phyloP scores from a whole-genome alignment of 139 green algal genomes.

The Chlorella sp. region DNA sequence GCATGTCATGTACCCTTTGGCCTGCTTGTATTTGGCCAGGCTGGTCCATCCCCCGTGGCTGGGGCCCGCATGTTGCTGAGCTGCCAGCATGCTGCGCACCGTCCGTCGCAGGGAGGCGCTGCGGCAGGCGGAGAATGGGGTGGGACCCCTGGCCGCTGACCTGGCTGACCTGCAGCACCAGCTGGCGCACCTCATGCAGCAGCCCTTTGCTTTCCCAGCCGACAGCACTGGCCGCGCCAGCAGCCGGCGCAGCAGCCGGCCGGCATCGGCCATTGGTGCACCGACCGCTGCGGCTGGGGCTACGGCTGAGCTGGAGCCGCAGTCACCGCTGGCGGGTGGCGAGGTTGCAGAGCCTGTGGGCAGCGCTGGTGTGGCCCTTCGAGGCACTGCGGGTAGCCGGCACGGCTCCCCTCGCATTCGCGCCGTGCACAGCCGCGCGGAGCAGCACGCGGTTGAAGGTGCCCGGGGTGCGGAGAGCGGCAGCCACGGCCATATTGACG shows the following conservation, averaged over 20 bases:
- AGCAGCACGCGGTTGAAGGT: too few species aligned
- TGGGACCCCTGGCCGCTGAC: not conserved
- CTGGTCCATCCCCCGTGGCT: too few species aligned
- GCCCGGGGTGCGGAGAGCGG: not conserved
- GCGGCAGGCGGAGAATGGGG: not conserved
- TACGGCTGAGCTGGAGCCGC: not conserved
- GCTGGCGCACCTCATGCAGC: not conserved
- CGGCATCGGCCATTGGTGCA: not conserved
- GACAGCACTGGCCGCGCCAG: too few species aligned
- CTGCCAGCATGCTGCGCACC: not conserved
- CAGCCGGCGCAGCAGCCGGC: constrained; percentile 3
- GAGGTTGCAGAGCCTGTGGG: not conserved
- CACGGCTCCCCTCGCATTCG: not conserved
- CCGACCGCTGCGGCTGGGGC: not conserved
- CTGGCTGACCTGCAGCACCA: not conserved
- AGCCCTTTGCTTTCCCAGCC: not conserved
- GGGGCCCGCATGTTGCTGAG: too few species aligned
- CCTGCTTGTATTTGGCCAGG: too few species aligned
- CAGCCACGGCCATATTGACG: not conserved
- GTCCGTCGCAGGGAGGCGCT: constrained; percentile 3
- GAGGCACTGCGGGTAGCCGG: not conserved
- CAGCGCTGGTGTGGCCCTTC: not conserved
- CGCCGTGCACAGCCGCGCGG: not conserved
- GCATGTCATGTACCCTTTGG: too few species aligned
- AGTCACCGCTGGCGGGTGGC: not conserved